Conservation (phyloP, 2,329 filamentous ascomycete genomes). For the Parastagonospora avenae region DNA sequence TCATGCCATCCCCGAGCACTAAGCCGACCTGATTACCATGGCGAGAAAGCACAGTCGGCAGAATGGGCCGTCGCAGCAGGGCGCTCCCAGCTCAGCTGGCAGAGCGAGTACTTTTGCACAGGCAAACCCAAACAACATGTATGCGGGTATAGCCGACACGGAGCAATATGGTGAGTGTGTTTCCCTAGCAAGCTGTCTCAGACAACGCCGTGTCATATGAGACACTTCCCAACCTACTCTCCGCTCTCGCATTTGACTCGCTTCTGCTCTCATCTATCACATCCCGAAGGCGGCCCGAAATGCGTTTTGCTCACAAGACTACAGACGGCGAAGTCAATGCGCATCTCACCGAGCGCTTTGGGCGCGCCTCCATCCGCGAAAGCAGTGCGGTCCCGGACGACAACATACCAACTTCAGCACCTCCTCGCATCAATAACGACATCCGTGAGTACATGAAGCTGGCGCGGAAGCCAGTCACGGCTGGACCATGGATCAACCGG, state of each 20-base stretch:
- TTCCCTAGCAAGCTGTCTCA: not conserved
- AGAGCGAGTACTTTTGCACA: not conserved
- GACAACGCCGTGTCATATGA: not conserved
- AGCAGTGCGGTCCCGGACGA: slow-evolving; percentile 13
- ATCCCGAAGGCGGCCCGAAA: not conserved
- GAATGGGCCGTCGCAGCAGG: slow-evolving; percentile 6
- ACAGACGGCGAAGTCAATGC: slow-evolving; percentile 25
- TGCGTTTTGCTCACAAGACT: slow-evolving; percentile 5
- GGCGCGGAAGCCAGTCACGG: slow-evolving; percentile 18
- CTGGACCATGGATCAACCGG: slow-evolving; percentile 35
- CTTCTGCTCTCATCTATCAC: not conserved
- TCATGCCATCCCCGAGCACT: no score
- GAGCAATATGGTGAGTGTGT: slow-evolving; percentile 12
- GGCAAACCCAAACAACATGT: slow-evolving; percentile 8
- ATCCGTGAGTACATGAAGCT: slow-evolving; percentile 33
- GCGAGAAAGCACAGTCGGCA: slow-evolving; percentile 4
- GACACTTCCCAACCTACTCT: not conserved
- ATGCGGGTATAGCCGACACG: slow-evolving; percentile 5
- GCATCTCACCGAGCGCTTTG: slow-evolving; percentile 20
- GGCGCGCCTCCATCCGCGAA: not conserved
- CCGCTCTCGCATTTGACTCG: not conserved
- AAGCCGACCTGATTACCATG: slow-evolving; percentile 12
- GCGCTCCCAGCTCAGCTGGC: slow-evolving; percentile 2
- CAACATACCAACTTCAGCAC: slow-evolving; percentile 14
- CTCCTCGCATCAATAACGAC: slow-evolving; percentile 24